A percentile compares a stretch with the other conserved stretches of the same genome.
These are phyloP conservation scores for Hanseniaspora valbyensis DNA, from an alignment of 805 yeast species.

Conservation along the genomic window DNA sequence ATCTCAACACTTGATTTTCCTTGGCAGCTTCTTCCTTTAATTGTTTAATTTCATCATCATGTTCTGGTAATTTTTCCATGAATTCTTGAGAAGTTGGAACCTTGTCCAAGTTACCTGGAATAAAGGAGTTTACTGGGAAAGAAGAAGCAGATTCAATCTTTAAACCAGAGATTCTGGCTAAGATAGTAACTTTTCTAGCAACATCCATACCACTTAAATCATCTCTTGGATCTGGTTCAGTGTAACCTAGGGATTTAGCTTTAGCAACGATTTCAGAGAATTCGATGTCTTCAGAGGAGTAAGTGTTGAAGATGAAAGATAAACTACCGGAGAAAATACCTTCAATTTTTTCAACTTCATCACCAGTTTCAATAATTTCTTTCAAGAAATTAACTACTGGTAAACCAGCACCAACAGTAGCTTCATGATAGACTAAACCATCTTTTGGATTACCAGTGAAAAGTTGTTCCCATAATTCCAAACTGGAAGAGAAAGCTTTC, in stretches of 20 bases:
- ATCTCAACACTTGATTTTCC: slow-evolving; percentile 81
- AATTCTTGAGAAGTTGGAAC: slow-evolving; percentile 67
- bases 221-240: slow-evolving; percentile 99
- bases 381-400: slow-evolving; percentile 83
- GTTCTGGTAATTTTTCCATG: slow-evolving; percentile 67
- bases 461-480: slow-evolving; percentile 65
- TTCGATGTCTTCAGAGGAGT: slow-evolving; percentile 60
- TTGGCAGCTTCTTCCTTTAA: slow-evolving; percentile 71
- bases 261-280: slow-evolving; percentile 82
- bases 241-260: slow-evolving; percentile 87
- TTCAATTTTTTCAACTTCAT: slow-evolving; percentile 78
- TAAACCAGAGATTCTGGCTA: slow-evolving; percentile 86
- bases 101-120: slow-evolving; percentile 74
- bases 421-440: slow-evolving; percentile 87
- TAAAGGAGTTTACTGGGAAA: slow-evolving; percentile 87
- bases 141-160: slow-evolving; percentile 77
- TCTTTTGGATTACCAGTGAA: slow-evolving; percentile 47
- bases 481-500: slow-evolving; percentile 81
- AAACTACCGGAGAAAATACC: slow-evolving; percentile 95
- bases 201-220: slow-evolving; percentile 96
- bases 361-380: slow-evolving; percentile 87
- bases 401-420: slow-evolving; percentile 97
- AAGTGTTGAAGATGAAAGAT: slow-evolving; percentile 89
- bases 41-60: slow-evolving; percentile 66
- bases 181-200: slow-evolving; percentile 94